Base-by-base conservation (phyloP, 2,329 filamentous ascomycete species). In the Botrytis squamosa region DNA sequence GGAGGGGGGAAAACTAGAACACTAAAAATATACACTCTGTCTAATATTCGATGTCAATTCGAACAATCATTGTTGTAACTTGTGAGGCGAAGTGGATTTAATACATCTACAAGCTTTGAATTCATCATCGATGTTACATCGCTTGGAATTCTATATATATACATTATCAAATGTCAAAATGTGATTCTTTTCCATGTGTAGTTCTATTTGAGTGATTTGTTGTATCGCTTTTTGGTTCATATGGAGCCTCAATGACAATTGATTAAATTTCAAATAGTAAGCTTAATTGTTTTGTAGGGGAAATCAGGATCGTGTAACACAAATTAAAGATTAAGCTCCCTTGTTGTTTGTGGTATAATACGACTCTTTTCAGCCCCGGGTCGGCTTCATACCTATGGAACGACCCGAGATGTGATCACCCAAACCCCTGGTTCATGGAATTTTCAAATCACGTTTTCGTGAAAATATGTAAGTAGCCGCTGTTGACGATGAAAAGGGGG, bases 391-490 rank as follows among this genome's bases (percentile, higher is more conserved):
- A 20, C 12, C n/a, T 72, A 74, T 75, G 76, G 75, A 72, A 77
- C 78, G 76, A 77, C 75, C 77, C 77, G 77, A 77, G 74, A 75
- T 70, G 70, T 70, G 77, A 78, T 78, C 77, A 74, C 73, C 77
- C 76, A 66, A 71, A 77, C 62, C 74, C 77, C 77, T 76, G 75
- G 76, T 75, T 75, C 60, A 74, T 70, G 77, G 76, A 72, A 73
- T 65, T 71, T 57, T 38, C 10, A 33, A 69, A 52, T 55, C 65
- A 68, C 20, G 16, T 42, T 68, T 57, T 52, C 22, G 42, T 52
- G n/a, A 60, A 71, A 71, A 71, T 42, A 57, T 57, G 52, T 29
- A 44, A 59, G n/a, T 73, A 71, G 67, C 66, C 72, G 72, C 72
- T 70, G 68, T 72, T 72, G 38, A 44, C 60, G 70, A 57, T 59